A percentile compares a stretch with the other conserved stretches of the same genome.
phyloP scores from a whole-genome alignment of 352 stramenopile species.

The Pythium dissotocum region DNA sequence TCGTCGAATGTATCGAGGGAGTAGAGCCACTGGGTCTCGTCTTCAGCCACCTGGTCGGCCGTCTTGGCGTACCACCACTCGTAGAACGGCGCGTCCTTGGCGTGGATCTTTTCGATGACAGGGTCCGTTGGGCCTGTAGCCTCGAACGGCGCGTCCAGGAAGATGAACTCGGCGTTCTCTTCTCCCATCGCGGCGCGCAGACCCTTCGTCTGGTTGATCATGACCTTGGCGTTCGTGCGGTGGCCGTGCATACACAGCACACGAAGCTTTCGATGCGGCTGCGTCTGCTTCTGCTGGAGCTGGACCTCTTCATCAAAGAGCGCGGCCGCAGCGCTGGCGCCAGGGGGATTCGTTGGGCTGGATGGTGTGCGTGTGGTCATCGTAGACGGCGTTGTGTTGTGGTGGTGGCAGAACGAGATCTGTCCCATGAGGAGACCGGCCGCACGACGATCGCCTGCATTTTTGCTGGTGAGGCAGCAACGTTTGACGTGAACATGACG shows the following conservation, averaged over 20 bases:
- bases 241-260: conserved; percentile 35
- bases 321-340: neutral
- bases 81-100: conserved; percentile 40
- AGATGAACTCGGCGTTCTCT: conserved; percentile 33
- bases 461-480: neutral
- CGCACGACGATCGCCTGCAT: neutral
- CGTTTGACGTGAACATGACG: conserved; percentile 15
- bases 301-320: conserved; percentile 3
- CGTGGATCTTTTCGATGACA: conserved; percentile 22
- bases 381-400: neutral
- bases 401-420: neutral
- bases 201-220: conserved; percentile 30
- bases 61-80: conserved; percentile 44
- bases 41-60: conserved; percentile 16
- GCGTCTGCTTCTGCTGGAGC: conserved; percentile 7
- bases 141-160: conserved; percentile 28
- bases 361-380: conserved; percentile 12
- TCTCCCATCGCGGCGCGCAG: conserved; percentile 28
- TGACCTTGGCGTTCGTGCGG: conserved; percentile 37
- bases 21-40: conserved; percentile 35
- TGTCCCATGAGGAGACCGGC: neutral
- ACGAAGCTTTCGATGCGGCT: conserved; percentile 17
- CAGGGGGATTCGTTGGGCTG: neutral
- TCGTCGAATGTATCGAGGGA: conserved; percentile 37
- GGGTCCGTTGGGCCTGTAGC: conserved; percentile 21